Evolutionary conservation across 2,329 filamentous ascomycete species (phyloP), one percentile per base, ranked within the genome.

Genomic region (Pseudogymnoascus sp.): DNA sequence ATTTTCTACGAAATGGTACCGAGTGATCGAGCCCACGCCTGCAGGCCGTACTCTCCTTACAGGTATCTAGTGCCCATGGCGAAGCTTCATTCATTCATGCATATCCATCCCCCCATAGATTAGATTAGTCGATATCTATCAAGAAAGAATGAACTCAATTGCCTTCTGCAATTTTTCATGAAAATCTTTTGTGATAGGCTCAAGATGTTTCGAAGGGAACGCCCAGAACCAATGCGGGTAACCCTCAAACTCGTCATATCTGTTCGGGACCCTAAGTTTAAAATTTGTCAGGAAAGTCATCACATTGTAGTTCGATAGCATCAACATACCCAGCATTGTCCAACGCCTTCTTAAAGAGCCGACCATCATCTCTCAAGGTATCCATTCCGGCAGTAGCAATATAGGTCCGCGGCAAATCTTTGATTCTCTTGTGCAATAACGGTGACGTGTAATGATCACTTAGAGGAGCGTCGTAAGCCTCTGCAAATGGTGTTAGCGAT

Each of bases 181-280:
- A 35, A 59, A 65, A 19, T 63, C 49, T 7, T 31, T 38, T 11
- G 52, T 37, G 31, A 58, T 23, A 8, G 61, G 38, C 12, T 35
- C 55, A 2, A 66, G 41, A 62, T 65, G 61, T 49, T 66, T 39
- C 6, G 73, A 73, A 10, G 73, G 73, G 66, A 70, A 75, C n/a
- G 64, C 68, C 69, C 72, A 74, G 60, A 72, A 72, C 41, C 69
- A 74, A 43, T 75, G 73, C 4, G 73, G 73, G 63, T 75, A 74
- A 26, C 72, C 73, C 55, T 69, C 64, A 61, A 73, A 75, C 21
- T 72, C 69, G 58, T 74, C 72, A 33, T 71, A 66, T 37, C 66
- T 67, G 33, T 67, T 70, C 10, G 69, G 61, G 1, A 74, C 72
- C 33, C 73, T 74, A 31, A 1, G 33, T 60, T 39, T 31, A 31